Evolutionary conservation across 179 eudicot genomes (phyloP), one percentile per base, ranked within the genome.

Genomic region (Beta macrorhiza): DNA sequence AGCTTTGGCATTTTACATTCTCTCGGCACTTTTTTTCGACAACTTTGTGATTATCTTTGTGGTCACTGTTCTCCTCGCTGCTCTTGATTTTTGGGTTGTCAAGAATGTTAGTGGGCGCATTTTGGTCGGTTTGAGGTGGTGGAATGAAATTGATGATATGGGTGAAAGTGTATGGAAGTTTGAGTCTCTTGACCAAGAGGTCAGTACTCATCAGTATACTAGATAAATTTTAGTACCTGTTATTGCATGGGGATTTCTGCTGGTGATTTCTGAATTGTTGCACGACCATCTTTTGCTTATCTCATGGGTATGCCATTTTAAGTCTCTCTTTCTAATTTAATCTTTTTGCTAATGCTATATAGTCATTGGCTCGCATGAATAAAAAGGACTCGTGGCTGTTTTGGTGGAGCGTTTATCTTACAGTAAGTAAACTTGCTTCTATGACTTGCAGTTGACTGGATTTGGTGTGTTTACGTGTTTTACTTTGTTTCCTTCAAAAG

Each of bases 161-260:
- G 98, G 97, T 79, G 99, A 93, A 83, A 93, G 98, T 81, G 91
- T 95, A 67, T 95, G 99, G 99, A 93, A 87, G 80, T 95, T 91
- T 90, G 99, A 95, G 84, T 93, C 97, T 87, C 99, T 95, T 85
- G 99, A 95, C 81, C 95, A 92, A 84, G 99, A 95, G 97, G 99
- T 95, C 64, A 81, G 92, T 87, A 37, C 47, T 57, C 20, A 19
- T 44, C 37, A 19, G 20, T 68, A 14, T 13, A 75, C 51, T 61
- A 7, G 29, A 78, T 65, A 57, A 20, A 65, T 67, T 19, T 12
- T 70, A 49, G 53, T 49, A 20, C 51, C 17, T 8, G 58, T 17
- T 44, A n/a, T 45, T 75, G 61, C 42, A 7, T 51, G 51, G 37
- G 47, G 56, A 29, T 58, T 25, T 11, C 67, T 51, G n/a, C 25